Percentiles rank a stretch among this genome's conserved stretches.
phyloP scores from a whole-genome alignment of 148 eudicot species.

The Rhododendron molle region DNA sequence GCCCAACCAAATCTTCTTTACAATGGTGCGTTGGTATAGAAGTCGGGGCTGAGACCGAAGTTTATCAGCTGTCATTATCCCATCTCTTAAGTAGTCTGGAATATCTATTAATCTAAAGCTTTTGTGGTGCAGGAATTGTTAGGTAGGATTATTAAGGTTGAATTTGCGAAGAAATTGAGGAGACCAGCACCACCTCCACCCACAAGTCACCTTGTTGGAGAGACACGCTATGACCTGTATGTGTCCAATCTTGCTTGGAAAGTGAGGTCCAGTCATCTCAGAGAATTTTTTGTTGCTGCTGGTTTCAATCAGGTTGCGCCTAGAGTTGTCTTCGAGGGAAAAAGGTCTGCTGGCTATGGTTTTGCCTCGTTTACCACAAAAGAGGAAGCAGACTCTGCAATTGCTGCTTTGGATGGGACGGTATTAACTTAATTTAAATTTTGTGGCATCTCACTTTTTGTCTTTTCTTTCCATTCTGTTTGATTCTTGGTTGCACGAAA shows the following conservation, averaged over 20 bases:
- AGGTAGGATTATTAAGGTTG: slow-evolving; percentile 65
- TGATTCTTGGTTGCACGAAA: no score
- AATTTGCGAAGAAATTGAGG: slow-evolving; percentile 68
- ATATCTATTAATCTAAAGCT: not conserved
- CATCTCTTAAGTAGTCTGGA: not conserved
- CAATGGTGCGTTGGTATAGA: not conserved
- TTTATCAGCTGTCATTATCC: not conserved
- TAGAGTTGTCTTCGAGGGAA: slow-evolving; percentile 68
- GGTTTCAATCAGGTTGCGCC: slow-evolving; percentile 56
- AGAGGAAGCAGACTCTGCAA: slow-evolving; percentile 84
- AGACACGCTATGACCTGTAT: slow-evolving; percentile 65
- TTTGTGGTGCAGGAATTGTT: slow-evolving; percentile 50
- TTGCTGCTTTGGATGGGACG: slow-evolving; percentile 69
- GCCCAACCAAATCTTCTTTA: not conserved
- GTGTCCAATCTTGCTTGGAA: slow-evolving; percentile 93
- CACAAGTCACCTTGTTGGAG: slow-evolving; percentile 30
- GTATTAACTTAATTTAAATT: slow-evolving; percentile 23
- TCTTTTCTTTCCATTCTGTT: not conserved
- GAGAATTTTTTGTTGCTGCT: slow-evolving; percentile 64
- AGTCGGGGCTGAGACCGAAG: not conserved
- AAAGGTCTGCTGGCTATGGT: slow-evolving; percentile 88
- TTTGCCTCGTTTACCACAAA: slow-evolving; percentile 77
- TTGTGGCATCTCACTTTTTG: slow-evolving; percentile 3
- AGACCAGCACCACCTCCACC: slow-evolving; percentile 49
- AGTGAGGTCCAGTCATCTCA: slow-evolving; percentile 66